These are phyloP conservation scores for Alisma plantagoaquatica DNA, from an alignment of 106 monocot species.

Conservation along the genomic window DNA sequence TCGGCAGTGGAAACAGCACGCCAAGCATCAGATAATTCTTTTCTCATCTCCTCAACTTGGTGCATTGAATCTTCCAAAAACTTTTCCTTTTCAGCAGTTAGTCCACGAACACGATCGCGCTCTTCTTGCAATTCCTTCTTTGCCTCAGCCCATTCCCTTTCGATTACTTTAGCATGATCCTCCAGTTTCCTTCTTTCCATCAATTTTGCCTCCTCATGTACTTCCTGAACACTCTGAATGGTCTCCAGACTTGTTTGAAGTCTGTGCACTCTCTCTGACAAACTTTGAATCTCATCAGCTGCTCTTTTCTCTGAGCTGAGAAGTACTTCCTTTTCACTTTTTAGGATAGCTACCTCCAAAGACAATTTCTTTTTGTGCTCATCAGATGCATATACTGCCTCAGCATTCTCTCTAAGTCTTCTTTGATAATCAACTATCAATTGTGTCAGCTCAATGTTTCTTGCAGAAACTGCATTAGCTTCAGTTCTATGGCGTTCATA, in stretches of 20 bases:
- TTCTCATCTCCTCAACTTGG: slow-evolving; percentile 74
- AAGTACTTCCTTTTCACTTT: slow-evolving; percentile 78
- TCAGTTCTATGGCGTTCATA: slow-evolving; percentile 82
- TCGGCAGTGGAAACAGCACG: slow-evolving; percentile 70
- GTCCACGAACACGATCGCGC: slow-evolving; percentile 50
- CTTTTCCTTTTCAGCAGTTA: slow-evolving; percentile 60
- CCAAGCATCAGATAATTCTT: slow-evolving; percentile 75
- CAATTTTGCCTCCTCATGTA: slow-evolving; percentile 66
- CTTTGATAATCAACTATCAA: slow-evolving; percentile 77
- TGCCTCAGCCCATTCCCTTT: slow-evolving; percentile 88
- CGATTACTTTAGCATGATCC: slow-evolving; percentile 54
- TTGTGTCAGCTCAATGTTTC: slow-evolving; percentile 73
- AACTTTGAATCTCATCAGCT: slow-evolving; percentile 54
- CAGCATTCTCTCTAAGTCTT: slow-evolving; percentile 53
- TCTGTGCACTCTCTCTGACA: slow-evolving; percentile 64
- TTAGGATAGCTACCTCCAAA: slow-evolving; percentile 87
- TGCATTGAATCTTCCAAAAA: slow-evolving; percentile 31
- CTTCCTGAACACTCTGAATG: slow-evolving; percentile 59
- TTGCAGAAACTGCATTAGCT: slow-evolving; percentile 55
- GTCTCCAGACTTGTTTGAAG: slow-evolving; percentile 88
- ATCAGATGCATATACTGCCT: slow-evolving; percentile 49
- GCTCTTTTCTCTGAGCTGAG: slow-evolving; percentile 67
- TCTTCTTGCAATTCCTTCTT: slow-evolving; percentile 92
- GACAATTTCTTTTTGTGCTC: slow-evolving; percentile 66
- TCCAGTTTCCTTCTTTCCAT: slow-evolving; percentile 53